Conservation (phyloP, 2,329 filamentous ascomycete species). For the Cladosporium sp. region DNA sequence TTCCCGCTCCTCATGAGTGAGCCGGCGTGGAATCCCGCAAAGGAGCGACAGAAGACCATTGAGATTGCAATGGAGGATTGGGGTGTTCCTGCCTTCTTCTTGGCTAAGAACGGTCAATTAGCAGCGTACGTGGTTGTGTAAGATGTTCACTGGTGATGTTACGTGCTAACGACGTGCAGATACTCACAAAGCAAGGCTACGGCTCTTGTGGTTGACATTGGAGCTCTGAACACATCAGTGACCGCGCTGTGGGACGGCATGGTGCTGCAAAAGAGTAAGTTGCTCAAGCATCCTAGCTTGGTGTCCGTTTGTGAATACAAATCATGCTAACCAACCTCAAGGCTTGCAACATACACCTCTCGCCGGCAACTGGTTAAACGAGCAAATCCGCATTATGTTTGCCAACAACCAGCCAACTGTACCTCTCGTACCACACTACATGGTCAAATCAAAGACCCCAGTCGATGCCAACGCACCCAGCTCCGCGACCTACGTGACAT, state of each 20-base stretch:
- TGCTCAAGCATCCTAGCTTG: neutral
- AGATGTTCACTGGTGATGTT: neutral
- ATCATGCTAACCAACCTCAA: constrained; percentile 23
- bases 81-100: constrained; percentile 92
- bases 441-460: constrained; percentile 81
- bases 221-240: constrained; percentile 83
- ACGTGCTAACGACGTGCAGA: constrained; percentile 38
- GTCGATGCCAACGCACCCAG: constrained; percentile 84
- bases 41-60: constrained; percentile 89
- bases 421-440: constrained; percentile 79
- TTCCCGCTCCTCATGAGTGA: constrained; percentile 93
- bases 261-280: constrained; percentile 73
- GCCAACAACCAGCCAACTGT: constrained; percentile 67
- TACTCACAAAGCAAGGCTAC: constrained; percentile 93
- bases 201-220: constrained; percentile 88
- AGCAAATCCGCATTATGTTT: constrained; percentile 82
- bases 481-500: constrained; percentile 73
- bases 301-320: neutral
- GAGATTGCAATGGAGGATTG: constrained; percentile 97
- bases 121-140: constrained; percentile 60
- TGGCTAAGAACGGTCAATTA: constrained; percentile 85
- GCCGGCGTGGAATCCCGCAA: constrained; percentile 85
- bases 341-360: constrained; percentile 82
- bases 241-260: constrained; percentile 93
- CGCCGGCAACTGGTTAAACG: constrained; percentile 86